Conservation (phyloP, 2,329 filamentous ascomycete species). For the Colletotrichum sidae region DNA sequence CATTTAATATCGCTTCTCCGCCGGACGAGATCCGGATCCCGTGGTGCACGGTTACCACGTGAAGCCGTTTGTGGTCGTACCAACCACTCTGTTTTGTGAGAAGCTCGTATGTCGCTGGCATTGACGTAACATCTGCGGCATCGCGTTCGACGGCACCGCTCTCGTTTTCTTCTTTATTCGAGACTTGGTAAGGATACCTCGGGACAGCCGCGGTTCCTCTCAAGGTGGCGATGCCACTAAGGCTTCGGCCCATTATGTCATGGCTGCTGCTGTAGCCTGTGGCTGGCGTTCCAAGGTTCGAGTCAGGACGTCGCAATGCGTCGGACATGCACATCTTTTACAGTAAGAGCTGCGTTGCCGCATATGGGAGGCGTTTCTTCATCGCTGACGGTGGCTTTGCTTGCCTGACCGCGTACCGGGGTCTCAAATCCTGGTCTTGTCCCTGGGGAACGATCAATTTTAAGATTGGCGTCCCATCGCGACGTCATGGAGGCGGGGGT, state of each 20-base stretch:
- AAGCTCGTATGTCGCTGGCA: no score
- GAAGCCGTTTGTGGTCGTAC: no score
- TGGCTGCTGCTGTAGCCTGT: neutral
- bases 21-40: conserved; percentile 10
- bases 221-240: conserved; percentile 4
- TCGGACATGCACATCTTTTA: conserved; percentile 1
- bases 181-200: no score
- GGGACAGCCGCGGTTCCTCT: no score
- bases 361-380: conserved; percentile 7
- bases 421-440: conserved; percentile 14
- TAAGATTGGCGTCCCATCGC: conserved; percentile 35
- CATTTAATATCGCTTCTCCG: conserved; percentile 3
- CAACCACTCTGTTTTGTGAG: no score
- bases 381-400: conserved; percentile 11
- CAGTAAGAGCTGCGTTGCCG: conserved; percentile 8
- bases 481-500: conserved; percentile 31
- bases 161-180: neutral
- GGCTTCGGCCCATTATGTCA: conserved; percentile 32
- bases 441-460: conserved; percentile 17
- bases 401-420: conserved; percentile 20
- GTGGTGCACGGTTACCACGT: neutral
- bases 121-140: no score
- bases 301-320: conserved; percentile 26
- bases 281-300: conserved; percentile 14
- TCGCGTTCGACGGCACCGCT: no score